Evolutionary conservation across 768 basidiomycete genomes (phyloP), one percentile per base, ranked within the genome.

Genomic region (Rhodotorula graminis): DNA sequence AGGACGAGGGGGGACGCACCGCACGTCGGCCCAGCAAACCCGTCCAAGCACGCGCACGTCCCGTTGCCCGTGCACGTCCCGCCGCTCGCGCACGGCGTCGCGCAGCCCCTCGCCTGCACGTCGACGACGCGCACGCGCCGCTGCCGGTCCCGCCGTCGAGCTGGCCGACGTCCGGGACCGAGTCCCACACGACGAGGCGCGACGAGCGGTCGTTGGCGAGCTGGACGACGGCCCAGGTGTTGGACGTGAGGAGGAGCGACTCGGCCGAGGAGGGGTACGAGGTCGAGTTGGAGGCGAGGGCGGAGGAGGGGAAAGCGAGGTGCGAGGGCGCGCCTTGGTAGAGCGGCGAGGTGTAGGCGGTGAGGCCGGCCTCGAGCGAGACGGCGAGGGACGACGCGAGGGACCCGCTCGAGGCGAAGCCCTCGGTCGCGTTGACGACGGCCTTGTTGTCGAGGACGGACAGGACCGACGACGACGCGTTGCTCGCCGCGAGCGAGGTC

Each of bases 21-120:
- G 81, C 93, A 95, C 0, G 88, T 87, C 10, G 87, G 80, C 8
- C 92, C 92, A 0, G 84, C 87, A 80, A 93, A 94, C 0, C 90
- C 90, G 4, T 86, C 70, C 0, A 87, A 84, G 77, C 92, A 95
- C 0, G 83, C 81, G 77, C 92, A 95, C 23, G 85, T 86, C 16
- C 89, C 90, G 0, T 86, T 85, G 1, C 87, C 80, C 0, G 88
- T 86, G 77, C 92, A 95, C 12, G 89, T 82, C 19, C 91, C 90
- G 0, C 85, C 84, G 3, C 88, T 86, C 1, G 91, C 84, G 78
- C 92, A 94, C 4, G 88, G 83, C 0, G 90, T 88, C 0, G 89
- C 87, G 79, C 92, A 94, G 0, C 87, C 83, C 0, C 86, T 83
- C 9, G 90, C 91, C 79, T 91, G 86, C 73, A 93, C 83, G 74